Evolutionary conservation across 345 rosid species (phyloP), one percentile per base, ranked within the genome.

Genomic region (Excoecaria cochinchinensis): DNA sequence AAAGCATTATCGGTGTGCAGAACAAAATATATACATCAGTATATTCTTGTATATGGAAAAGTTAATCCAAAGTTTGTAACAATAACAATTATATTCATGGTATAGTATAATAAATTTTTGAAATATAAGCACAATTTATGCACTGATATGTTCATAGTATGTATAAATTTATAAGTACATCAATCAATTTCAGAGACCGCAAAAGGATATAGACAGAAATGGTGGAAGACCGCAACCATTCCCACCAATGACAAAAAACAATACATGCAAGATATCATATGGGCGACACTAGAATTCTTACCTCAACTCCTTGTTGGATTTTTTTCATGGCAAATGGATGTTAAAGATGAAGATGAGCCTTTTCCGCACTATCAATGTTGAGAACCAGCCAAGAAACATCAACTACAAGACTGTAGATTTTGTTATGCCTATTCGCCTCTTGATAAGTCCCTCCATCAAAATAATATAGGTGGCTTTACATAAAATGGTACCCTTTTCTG

Each of bases 401-500:
- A 17, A 7, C 70, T 67, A 72, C 48, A 59, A 71, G 56, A 67
- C 11, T n/a, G 44, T 75, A 56, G 81, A 71, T 74, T 83, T 82
- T 47, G 84, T 79, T 76, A 71, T 73, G 82, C 91, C 79, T 84
- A 86, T 88, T 68, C 90, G 75, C 69, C 92, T 82, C 77, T 72
- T 88, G 71, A 87, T 73, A 69, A 90, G 87, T 39, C 89, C 90
- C 68, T 78, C 67, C 90, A 90, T 87, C 79, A 90, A 69, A 74
- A 55, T 76, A 63, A 86, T 71, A 76, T 85, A 89, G 68, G 88
- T 39, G 3, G 82, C 76, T 70, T 85, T 87, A 74, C 77, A 79
- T 63, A 87, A 66, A 62, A 57, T 15, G 64, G 85, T 31, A 17
- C 89, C 86, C 62, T 88, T 87, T 68, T 82, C 61, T 44, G 60